These are phyloP conservation scores for Vicia sativa DNA, from an alignment of 306 rosid species.

Conservation along the genomic window DNA sequence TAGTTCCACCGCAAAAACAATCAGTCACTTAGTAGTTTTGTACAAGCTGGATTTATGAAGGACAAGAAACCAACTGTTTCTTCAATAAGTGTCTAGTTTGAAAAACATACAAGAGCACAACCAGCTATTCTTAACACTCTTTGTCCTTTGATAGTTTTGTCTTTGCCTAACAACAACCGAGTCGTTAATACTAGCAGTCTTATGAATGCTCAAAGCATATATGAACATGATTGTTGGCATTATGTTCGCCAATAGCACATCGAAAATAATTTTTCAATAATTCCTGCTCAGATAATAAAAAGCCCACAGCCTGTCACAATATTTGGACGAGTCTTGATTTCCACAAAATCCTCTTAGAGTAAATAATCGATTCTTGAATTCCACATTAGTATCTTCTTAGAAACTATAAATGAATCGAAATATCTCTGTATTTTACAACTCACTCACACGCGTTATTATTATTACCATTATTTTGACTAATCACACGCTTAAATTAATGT, in stretches of 20 bases:
- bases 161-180: background rate
- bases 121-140: background rate
- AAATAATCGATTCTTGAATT: background rate
- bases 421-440: constrained; percentile 35
- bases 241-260: background rate
- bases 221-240: constrained; percentile 6
- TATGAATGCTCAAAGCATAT: background rate
- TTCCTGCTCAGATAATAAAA: background rate
- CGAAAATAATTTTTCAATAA: background rate
- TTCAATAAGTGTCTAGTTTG: background rate
- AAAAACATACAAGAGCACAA: background rate
- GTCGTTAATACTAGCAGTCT: background rate
- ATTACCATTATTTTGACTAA: too few relatives aligned
- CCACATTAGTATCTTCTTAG: background rate
- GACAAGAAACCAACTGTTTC: background rate
- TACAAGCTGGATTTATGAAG: constrained; percentile 13
- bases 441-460: constrained; percentile 31
- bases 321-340: background rate
- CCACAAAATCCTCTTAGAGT: background rate
- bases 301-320: background rate
- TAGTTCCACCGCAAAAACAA: too few relatives aligned
- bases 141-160: constrained; percentile 1
- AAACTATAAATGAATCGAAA: background rate
- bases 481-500: background rate
- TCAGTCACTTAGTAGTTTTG: background rate